Evolutionary conservation across 2,329 filamentous ascomycete species (phyloP).

Genomic region (Fusarium sp.): DNA sequence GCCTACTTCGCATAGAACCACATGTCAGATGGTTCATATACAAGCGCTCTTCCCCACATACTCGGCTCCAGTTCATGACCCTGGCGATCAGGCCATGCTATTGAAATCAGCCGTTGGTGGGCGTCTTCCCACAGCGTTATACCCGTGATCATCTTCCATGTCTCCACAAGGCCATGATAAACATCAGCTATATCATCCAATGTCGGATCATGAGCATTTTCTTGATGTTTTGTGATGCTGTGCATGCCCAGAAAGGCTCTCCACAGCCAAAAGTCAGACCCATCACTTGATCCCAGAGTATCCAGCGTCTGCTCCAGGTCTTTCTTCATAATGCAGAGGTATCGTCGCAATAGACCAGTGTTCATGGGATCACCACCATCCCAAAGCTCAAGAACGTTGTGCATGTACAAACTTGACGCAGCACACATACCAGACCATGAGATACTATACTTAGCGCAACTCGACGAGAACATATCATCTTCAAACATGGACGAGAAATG

Average conservation of each 20-base stretch:
- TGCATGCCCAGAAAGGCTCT: slow-evolving; percentile 30
- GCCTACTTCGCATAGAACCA: neutral
- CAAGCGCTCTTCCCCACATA: slow-evolving; percentile 11
- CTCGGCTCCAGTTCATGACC: neutral
- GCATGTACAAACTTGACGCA: slow-evolving; percentile 29
- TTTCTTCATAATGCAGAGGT: slow-evolving; percentile 12
- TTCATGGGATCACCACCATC: slow-evolving; percentile 11
- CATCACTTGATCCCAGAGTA: fast-evolving
- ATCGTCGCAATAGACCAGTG: neutral
- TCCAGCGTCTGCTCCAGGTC: slow-evolving; percentile 4
- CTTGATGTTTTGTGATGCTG: slow-evolving; percentile 18
- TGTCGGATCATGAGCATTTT: neutral
- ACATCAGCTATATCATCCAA: neutral
- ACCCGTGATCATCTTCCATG: slow-evolving; percentile 4
- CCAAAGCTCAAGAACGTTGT: slow-evolving; percentile 35
- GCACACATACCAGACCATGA: slow-evolving; percentile 36
- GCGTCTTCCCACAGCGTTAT: slow-evolving; percentile 12
- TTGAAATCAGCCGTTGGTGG: neutral
- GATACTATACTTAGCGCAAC: neutral
- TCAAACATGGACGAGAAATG: slow-evolving; percentile 34
- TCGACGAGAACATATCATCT: neutral
- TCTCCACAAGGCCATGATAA: slow-evolving; percentile 3
- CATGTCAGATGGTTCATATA: too few species aligned
- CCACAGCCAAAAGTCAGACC: slow-evolving; percentile 36
- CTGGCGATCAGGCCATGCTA: slow-evolving; percentile 19